A percentile compares a stretch with the other conserved stretches of the same genome.
These are phyloP conservation scores for Termitomyces heimii DNA, from an alignment of 768 basidiomycete genomes.

Conservation along the genomic window DNA sequence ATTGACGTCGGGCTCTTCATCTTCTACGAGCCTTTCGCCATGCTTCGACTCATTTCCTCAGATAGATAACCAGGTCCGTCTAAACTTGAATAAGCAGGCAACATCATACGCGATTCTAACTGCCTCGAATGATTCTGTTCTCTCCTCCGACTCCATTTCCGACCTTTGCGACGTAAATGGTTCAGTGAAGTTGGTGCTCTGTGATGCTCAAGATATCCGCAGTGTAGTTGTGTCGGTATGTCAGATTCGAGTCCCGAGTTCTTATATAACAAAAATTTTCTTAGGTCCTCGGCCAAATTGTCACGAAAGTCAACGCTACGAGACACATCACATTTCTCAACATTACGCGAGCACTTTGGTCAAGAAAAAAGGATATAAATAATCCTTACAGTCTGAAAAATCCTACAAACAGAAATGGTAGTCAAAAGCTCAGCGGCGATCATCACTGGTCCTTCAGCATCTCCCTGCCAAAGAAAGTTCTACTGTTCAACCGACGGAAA, in stretches of 20 bases:
- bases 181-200: slow-evolving; percentile 26
- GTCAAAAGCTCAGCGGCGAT: slow-evolving; percentile 27
- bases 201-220: slow-evolving; percentile 38
- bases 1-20: slow-evolving; percentile 11
- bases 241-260: neutral
- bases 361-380: slow-evolving; percentile 24
- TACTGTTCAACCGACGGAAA: slow-evolving; percentile 10
- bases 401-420: slow-evolving; percentile 9
- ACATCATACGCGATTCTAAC: slow-evolving; percentile 43
- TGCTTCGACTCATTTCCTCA: neutral
- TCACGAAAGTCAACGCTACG: slow-evolving; percentile 28
- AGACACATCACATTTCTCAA: slow-evolving; percentile 31
- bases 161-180: slow-evolving; percentile 14
- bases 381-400: slow-evolving; percentile 7
- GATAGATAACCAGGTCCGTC: neutral
- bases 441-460: slow-evolving; percentile 33
- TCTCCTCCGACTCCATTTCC: slow-evolving; percentile 29
- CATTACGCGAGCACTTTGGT: slow-evolving; percentile 29
- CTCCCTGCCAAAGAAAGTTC: slow-evolving; percentile 32
- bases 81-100: slow-evolving; percentile 17
- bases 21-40: slow-evolving; percentile 16
- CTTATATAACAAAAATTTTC: neutral
- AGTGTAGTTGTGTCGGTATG: slow-evolving; percentile 44
- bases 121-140: slow-evolving; percentile 36
- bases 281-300: slow-evolving; percentile 33